Evolutionary conservation across 2,329 filamentous ascomycete genomes (phyloP), one percentile per base, ranked within the genome.

Genomic region (Fusarium torulosum): DNA sequence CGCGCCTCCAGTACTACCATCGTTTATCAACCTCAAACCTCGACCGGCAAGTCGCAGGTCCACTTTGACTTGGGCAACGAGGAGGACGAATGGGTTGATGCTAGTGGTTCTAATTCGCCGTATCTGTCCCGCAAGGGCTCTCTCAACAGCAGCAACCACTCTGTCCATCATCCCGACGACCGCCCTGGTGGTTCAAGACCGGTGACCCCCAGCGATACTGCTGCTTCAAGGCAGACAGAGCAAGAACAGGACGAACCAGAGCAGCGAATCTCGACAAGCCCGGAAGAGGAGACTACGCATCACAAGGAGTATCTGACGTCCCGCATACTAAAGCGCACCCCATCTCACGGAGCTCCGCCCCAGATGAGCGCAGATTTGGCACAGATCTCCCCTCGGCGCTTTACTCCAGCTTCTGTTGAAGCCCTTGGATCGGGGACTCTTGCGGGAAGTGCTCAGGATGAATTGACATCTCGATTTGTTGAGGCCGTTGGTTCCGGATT

Each of bases 261-360:
- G 35, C 55, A 59, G 31, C 59, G 53, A 41, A 59, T 45, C 23
- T 62, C 69, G 25, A 72, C 70, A 52, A 76, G 72, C 20, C 77
- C 79, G 23, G 78, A 81, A 38, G 80, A 79, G 57, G 78, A 82
- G 59, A 81, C 79, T 29, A 73, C 78, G 15, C 81, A 83, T 35
- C 88, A 90, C 72, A 89, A 88, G 62, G 86, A 89, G 70, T 87
- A 90, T 63, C 85, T 92, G 51, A 92, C 90, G 8, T 89, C 89
- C 29, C 84, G 89, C 59, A 78, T 92, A 37, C 82, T 93, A 3
- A 86, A 90, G 73, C 85, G 90, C 68, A 87, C 83, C 11, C 84
- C 88, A 1, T 88, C 88, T 8, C 83, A 88, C 63, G 83, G 86
- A 63, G 85, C 86, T 5, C 86, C 89, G 35, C 89, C 88, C 38